Conservation (phyloP, 345 rosid genomes). For the Pistacia vera region DNA sequence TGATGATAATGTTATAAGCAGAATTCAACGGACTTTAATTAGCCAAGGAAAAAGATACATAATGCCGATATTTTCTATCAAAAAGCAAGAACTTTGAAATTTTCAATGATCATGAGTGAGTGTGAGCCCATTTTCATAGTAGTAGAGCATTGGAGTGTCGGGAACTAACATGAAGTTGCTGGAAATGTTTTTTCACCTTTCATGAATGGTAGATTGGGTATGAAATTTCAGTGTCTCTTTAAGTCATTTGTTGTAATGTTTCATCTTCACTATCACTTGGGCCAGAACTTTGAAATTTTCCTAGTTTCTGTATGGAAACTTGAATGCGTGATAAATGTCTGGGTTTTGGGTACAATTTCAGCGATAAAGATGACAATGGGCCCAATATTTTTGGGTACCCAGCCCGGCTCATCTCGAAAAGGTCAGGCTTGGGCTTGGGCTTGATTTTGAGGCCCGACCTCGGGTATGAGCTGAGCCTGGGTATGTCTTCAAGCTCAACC, state of each 20-base stretch:
- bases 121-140: background rate
- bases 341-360: conserved; percentile 3
- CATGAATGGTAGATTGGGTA: background rate
- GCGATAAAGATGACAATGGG: too few species aligned
- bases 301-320: too few species aligned
- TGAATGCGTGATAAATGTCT: too few species aligned
- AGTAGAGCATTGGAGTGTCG: background rate
- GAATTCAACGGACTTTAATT: conserved; percentile 56
- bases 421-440: too few species aligned
- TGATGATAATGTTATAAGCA: conserved; percentile 70
- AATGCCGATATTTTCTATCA: conserved; percentile 10
- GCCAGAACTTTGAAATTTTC: background rate
- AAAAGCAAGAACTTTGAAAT: background rate
- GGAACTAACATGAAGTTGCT: background rate
- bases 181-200: background rate
- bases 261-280: background rate
- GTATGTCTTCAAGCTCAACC: too few species aligned
- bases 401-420: too few species aligned
- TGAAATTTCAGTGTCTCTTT: background rate
- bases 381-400: too few species aligned
- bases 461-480: too few species aligned
- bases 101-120: background rate
- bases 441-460: too few species aligned
- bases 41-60: conserved; percentile 67
- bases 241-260: background rate